Evolutionary conservation across 495 filamentous ascomycete species (phyloP).

Genomic region (Thozetella sp.): DNA sequence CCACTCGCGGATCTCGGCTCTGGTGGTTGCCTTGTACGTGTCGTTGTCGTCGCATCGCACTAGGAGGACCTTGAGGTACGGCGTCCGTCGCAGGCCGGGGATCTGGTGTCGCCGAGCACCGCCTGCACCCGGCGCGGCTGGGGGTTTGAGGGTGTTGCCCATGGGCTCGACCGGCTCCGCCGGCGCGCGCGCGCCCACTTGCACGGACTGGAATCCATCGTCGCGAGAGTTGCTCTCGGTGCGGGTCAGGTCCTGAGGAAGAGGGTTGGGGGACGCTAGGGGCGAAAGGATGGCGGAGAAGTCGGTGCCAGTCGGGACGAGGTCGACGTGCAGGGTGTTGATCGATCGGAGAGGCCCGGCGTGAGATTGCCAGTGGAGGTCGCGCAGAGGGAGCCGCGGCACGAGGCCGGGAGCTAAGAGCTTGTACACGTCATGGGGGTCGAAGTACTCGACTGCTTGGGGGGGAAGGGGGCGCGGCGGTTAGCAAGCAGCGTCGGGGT

Average conservation of each 20-base stretch:
- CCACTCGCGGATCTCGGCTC: conserved; percentile 86
- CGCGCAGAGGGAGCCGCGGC: conserved; percentile 81
- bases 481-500: conserved; percentile 4
- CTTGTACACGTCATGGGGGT: conserved; percentile 84
- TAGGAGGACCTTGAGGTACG: conserved; percentile 89
- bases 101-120: conserved; percentile 87
- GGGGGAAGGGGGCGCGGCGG: conserved; percentile 1
- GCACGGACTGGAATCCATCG: conserved; percentile 54
- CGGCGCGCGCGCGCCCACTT: conserved; percentile 23
- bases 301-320: conserved; percentile 59
- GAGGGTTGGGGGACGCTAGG: conserved; percentile 32
- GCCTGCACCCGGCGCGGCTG: conserved; percentile 14
- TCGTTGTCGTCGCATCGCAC: conserved; percentile 94
- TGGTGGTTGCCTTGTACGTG: conserved; percentile 77
- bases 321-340: conserved; percentile 85
- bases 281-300: conserved; percentile 35
- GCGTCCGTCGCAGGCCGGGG: conserved; percentile 88
- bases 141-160: conserved; percentile 17
- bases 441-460: conserved; percentile 70
- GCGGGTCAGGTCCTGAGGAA: conserved; percentile 29
- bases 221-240: conserved; percentile 43
- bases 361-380: conserved; percentile 96
- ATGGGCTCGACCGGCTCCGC: conserved; percentile 31
- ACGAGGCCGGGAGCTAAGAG: conserved; percentile 76
- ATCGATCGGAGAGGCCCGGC: conserved; percentile 89